Evolutionary conservation across 768 basidiomycete genomes (phyloP).

Genomic region (Mrakia blollopis): DNA sequence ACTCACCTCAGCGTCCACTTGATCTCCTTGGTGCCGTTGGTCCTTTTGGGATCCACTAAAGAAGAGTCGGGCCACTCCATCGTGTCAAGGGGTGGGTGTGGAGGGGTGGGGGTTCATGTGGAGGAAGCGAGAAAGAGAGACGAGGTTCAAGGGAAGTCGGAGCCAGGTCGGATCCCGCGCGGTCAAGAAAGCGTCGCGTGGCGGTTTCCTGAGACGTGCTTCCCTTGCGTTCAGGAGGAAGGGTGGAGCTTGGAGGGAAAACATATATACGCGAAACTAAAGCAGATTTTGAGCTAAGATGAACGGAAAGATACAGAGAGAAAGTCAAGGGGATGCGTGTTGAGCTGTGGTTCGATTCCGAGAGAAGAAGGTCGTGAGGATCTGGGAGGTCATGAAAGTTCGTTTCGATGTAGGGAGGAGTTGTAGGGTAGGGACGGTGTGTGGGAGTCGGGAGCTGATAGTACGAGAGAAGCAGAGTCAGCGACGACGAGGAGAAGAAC

Average conservation of each 20-base stretch:
- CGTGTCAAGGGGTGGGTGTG: not conserved
- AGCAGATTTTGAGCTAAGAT: too few species aligned
- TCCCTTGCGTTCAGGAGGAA: too few species aligned
- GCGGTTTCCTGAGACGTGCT: too few species aligned
- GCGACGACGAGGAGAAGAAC: too few species aligned
- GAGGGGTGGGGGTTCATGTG: not conserved
- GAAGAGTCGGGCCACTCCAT: not conserved
- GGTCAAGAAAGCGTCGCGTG: too few species aligned
- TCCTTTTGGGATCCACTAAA: not conserved
- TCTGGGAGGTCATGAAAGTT: not conserved
- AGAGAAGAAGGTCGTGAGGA: not conserved
- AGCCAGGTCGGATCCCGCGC: too few species aligned
- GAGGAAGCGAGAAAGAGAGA: not conserved
- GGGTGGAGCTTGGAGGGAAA: too few species aligned
- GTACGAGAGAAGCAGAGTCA: too few species aligned
- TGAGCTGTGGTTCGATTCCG: not conserved
- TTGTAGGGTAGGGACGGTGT: not conserved
- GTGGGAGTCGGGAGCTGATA: not conserved
- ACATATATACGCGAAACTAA: too few species aligned
- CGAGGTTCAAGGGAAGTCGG: not conserved
- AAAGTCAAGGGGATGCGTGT: too few species aligned
- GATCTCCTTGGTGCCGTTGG: not conserved
- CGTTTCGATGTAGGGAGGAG: not conserved
- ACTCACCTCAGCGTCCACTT: conserved; percentile 16
- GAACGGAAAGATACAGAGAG: too few species aligned